Evolutionary conservation across 139 green algal species (phyloP).

Genomic region (Tetraselmis striata): DNA sequence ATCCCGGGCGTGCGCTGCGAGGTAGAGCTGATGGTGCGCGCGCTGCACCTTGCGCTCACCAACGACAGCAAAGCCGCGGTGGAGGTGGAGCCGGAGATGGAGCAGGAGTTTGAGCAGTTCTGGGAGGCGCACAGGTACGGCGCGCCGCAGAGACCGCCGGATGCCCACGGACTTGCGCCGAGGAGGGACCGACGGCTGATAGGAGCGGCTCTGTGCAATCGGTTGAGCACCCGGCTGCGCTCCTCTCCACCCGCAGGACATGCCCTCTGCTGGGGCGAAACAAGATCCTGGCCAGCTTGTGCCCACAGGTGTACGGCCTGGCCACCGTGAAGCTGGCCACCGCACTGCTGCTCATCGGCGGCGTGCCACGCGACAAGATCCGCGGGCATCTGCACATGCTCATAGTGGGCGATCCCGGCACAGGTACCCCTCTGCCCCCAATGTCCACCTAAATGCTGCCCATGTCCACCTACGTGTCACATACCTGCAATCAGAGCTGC

Average conservation of each 20-base stretch:
- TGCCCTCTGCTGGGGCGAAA: slow-evolving; percentile 55
- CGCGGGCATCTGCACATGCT: slow-evolving; percentile 82
- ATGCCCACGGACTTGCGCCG: too few species aligned
- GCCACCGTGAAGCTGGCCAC: slow-evolving; percentile 69
- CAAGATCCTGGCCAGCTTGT: slow-evolving; percentile 65
- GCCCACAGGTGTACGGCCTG: slow-evolving; percentile 64
- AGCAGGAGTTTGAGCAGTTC: slow-evolving; percentile 37
- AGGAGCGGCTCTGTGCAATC: too few species aligned
- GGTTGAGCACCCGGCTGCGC: too few species aligned
- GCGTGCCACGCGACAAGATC: slow-evolving; percentile 42
- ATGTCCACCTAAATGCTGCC: too few species aligned
- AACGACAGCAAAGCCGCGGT: slow-evolving; percentile 15
- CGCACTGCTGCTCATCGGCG: slow-evolving; percentile 71
- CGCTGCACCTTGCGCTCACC: slow-evolving; percentile 23
- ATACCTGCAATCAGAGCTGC: too few species aligned
- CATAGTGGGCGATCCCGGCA: slow-evolving; percentile 85
- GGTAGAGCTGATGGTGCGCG: slow-evolving; percentile 55
- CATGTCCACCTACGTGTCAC: too few species aligned
- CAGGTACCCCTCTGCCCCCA: slow-evolving; percentile 36
- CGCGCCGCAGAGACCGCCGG: neutral
- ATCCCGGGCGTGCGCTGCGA: slow-evolving; percentile 51
- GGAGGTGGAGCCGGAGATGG: slow-evolving; percentile 21
- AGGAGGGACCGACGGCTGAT: too few species aligned
- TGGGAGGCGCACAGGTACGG: slow-evolving; percentile 40
- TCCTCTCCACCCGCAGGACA: neutral